phyloP scores from a whole-genome alignment of 1,284 basidiomycete species.

The Vanrija sp. region DNA sequence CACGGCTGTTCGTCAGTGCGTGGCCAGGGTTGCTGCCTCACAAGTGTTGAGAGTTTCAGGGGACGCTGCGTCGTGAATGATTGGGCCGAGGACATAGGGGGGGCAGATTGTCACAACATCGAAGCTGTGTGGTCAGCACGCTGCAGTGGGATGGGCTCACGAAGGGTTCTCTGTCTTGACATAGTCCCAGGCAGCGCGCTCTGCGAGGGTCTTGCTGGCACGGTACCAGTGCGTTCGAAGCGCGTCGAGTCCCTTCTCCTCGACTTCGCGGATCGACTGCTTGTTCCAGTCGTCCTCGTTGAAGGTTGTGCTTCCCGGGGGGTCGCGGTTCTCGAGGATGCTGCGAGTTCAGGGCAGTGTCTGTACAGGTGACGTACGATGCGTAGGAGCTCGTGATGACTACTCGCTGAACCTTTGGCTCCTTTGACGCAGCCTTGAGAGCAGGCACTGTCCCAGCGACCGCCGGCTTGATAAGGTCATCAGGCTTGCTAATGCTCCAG shows the following conservation, averaged over 20 bases:
- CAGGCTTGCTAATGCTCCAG: constrained; percentile 24
- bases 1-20: constrained; percentile 8
- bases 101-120: constrained; percentile 28
- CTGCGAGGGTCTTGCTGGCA: constrained; percentile 45
- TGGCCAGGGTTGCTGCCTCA: background rate
- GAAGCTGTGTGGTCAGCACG: constrained; percentile 13
- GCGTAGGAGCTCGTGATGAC: constrained; percentile 51
- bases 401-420: constrained; percentile 40
- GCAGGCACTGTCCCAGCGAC: constrained; percentile 49
- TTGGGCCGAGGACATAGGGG: constrained; percentile 27
- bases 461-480: constrained; percentile 50
- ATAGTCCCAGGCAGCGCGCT: constrained; percentile 43
- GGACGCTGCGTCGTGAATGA: constrained; percentile 21
- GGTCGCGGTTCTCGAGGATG: constrained; percentile 25
- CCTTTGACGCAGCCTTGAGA: constrained; percentile 34
- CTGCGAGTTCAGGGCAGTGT: constrained; percentile 1
- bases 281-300: constrained; percentile 31
- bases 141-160: constrained; percentile 1
- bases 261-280: constrained; percentile 21
- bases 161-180: constrained; percentile 31
- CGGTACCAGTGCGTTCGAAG: constrained; percentile 34
- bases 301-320: constrained; percentile 17
- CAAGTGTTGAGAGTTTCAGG: constrained; percentile 25
- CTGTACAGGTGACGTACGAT: constrained; percentile 10
- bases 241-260: constrained; percentile 28